Base-by-base conservation (phyloP, 176 grass and related monocot genomes). In the Aegilops longissima region DNA sequence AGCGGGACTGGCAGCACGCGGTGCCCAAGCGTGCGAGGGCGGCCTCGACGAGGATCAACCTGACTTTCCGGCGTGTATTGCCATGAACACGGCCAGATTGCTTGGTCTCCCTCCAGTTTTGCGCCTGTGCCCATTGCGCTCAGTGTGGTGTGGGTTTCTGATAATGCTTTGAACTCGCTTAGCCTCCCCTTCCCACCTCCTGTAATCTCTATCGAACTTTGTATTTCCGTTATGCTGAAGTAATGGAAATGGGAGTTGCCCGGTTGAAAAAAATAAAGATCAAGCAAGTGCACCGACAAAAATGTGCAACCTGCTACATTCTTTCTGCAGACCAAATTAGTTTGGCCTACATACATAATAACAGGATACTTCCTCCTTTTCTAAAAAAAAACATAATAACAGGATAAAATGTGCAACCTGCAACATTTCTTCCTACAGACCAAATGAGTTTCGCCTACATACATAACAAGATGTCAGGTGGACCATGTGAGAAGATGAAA, bases 1-100 rank as follows among this genome's bases (percentile, higher is more conserved):
- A 98, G 66, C 93, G 90, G 12, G 92, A 96, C 83, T 99, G 94
- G 92, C 89, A 91, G n/a, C 94, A 94, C 39, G 94, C 94, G 0
- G 85, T 99, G 44, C 94, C 97, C 0, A 99, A 90, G 70, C 92
- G 92, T 34, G 80, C 75, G 4, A 99, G 93, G 73, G 97, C 84
- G 1, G 80, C 76, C 80, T 94, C 90, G 1, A 8, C 85, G 13
- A 90, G 96, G 87, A 94, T 98, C 61, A 96, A 94, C 52, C 94
- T 99, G 30, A 96, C 97, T 34, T 99, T 99, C 61, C 85, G 94
- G 6, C 77, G 14, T 34, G 87, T 98, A 29, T 51, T 88, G 36
- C 23, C 80, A 9, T 90, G 27, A 76, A 24, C 49, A 54, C 8
- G 2, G 34, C 20, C 52, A 20, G 66, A 14, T 10, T 70, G 29